Evolutionary conservation across 768 basidiomycete species (phyloP).

Genomic region (Phylloporus rhodoxanthus): DNA sequence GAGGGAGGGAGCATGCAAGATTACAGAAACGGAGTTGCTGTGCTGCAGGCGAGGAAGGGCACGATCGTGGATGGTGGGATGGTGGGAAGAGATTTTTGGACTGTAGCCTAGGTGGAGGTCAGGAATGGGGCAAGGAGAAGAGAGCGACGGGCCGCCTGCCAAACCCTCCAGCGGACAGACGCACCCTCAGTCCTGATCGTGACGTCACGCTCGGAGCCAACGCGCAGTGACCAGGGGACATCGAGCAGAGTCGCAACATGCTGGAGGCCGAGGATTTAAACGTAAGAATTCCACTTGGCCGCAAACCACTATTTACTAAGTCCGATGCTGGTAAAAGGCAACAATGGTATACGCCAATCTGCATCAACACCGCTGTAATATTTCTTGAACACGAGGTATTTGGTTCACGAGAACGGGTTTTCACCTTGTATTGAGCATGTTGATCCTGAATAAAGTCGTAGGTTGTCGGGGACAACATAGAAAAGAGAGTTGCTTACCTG

Average conservation of each 20-base stretch:
- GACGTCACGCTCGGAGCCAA: conserved; percentile 18
- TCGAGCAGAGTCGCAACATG: no score
- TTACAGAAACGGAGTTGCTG: conserved; percentile 73
- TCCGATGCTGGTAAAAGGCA: no score
- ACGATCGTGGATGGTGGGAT: conserved; percentile 61
- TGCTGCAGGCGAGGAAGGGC: conserved; percentile 53
- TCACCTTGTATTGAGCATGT: conserved; percentile 59
- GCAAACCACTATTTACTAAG: no score
- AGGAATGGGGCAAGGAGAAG: conserved; percentile 6
- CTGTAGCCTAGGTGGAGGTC: conserved; percentile 44
- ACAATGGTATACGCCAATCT: conserved; percentile 60
- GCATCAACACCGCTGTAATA: conserved; percentile 46
- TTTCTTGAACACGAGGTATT: not conserved
- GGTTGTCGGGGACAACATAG: not conserved
- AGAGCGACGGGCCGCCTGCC: conserved; percentile 28
- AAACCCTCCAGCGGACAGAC: conserved; percentile 6
- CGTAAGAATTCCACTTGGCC: no score
- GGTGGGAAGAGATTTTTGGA: conserved; percentile 64
- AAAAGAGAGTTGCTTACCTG: conserved; percentile 34
- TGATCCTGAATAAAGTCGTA: conserved; percentile 31
- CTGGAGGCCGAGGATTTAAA: no score
- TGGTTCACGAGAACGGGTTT: not conserved
- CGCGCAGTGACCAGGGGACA: no score
- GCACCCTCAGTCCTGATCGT: conserved; percentile 12
- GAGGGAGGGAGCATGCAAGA: conserved; percentile 66